phyloP scores from a whole-genome alignment of 2,329 filamentous ascomycete genomes.

The Hymenoscyphus repandus region DNA sequence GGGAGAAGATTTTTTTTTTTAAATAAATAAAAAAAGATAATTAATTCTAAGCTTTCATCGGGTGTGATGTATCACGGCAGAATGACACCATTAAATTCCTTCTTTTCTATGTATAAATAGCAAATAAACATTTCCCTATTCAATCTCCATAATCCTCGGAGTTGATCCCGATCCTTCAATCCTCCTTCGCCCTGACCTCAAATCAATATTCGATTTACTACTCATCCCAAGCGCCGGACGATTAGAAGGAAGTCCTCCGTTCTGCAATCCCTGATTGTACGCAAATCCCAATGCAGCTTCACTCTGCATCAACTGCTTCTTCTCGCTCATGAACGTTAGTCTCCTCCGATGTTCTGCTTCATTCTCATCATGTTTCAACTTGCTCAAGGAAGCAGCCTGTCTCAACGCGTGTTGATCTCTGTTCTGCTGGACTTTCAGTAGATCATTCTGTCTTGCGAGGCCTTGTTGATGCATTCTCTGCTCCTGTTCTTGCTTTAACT shows the following conservation, averaged over 20 bases:
- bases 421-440: conserved; percentile 8
- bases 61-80: no score
- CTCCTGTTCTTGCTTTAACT: conserved; percentile 15
- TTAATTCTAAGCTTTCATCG: no score
- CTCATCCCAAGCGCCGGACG: conserved; percentile 10
- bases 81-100: no score
- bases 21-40: no score
- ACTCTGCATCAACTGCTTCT: conserved; percentile 16
- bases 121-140: background rate
- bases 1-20: no score
- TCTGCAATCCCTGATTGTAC: conserved; percentile 11
- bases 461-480: conserved; percentile 7
- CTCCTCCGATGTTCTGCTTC: conserved; percentile 15
- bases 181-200: background rate
- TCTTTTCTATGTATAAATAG: no score
- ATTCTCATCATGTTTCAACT: conserved; percentile 18
- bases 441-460: conserved; percentile 19
- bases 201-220: conserved; percentile 10
- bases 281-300: conserved; percentile 9
- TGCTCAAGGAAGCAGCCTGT: conserved; percentile 14
- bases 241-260: conserved; percentile 1
- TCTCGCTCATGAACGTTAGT: conserved; percentile 11
- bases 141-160: background rate
- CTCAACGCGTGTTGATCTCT: conserved; percentile 11
- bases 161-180: background rate